These are phyloP conservation scores for Trametes coccinea DNA, from an alignment of 768 basidiomycete species.

Conservation along the genomic window DNA sequence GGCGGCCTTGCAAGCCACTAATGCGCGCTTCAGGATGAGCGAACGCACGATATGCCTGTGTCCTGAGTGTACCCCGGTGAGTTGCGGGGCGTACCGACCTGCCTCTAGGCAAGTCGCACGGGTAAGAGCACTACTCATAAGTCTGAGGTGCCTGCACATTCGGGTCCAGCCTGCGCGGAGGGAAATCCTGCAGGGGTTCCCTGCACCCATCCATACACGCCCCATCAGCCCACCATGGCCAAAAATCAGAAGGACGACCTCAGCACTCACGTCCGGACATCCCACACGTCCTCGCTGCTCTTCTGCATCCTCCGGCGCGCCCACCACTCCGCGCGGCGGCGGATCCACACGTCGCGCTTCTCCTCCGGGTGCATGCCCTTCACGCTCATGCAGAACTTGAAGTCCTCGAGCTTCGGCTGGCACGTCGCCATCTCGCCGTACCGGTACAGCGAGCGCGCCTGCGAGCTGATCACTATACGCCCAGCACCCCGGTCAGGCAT, in stretches of 20 bases:
- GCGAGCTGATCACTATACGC: conserved; percentile 66
- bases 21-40: too few species aligned
- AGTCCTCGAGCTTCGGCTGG: conserved; percentile 78
- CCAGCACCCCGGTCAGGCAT: not conserved
- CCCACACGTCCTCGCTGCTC: conserved; percentile 97
- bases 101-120: too few species aligned
- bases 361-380: conserved; percentile 79
- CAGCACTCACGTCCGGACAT: conserved; percentile 69
- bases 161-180: conserved; percentile 30
- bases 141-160: conserved; percentile 7
- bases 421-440: conserved; percentile 76
- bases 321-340: conserved; percentile 92
- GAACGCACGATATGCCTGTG: not conserved
- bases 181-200: conserved; percentile 53
- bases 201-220: conserved; percentile 32
- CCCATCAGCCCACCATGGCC: not conserved
- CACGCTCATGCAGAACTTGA: conserved; percentile 91
- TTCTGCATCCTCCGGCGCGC: conserved; percentile 68
- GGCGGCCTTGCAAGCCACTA: too few species aligned
- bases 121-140: not conserved
- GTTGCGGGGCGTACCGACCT: too few species aligned
- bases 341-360: conserved; percentile 82
- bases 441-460: conserved; percentile 85
- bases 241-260: not conserved
- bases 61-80: too few species aligned